Base-by-base conservation (phyloP, 371 early-diverging fungal genomes). In the Batkoa obscura region DNA sequence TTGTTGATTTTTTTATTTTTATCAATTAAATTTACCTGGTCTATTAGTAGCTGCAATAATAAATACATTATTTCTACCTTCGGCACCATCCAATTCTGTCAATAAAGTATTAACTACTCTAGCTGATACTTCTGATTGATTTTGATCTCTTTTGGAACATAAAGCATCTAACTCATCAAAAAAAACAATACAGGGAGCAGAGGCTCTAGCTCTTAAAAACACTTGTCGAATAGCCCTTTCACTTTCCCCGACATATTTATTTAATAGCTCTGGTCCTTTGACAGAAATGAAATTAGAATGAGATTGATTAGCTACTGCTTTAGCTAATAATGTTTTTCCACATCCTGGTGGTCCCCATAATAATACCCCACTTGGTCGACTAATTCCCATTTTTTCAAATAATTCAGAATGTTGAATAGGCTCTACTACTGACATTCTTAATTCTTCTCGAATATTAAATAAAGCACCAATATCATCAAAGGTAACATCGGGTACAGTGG, bases 111-210 rank as follows among this genome's bases (percentile, higher is more conserved):
- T 99, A 43, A 99, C 99, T 3, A 99, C 88, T 34, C 98, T 84
- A 3, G 94, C 88, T 1, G 90, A 78, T 0, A 88, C 81, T 58
- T 91, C 90, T 10, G 86, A 84, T 75, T 88, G 86, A 43, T 83
- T 74, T 46, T 88, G 87, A 57, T 81, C 80, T 58, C 82, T 75
- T 54, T 73, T 68, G 35, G 78, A 66, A 58, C 80, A 95, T 35
- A 99, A 72, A 0, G 99, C 99, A 68, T 99, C 99, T 41, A 99
- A 74, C 70, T 99, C 99, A 66, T 99, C 99, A 73, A 99, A 99
- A 64, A 98, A 97, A 42, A 98, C 87, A 12, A 98, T 86, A 63
- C 94, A 99, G 41, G 97, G 99, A 23, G 83, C 77, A 2, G 85
- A 94, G 36, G 93, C 84, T 56, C 91, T 80, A 6, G 99, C 99